A percentile compares a stretch with the other conserved stretches of the same genome.
Evolutionary conservation across 768 basidiomycete species (phyloP).

Genomic region (Lactarius deliciosus): DNA sequence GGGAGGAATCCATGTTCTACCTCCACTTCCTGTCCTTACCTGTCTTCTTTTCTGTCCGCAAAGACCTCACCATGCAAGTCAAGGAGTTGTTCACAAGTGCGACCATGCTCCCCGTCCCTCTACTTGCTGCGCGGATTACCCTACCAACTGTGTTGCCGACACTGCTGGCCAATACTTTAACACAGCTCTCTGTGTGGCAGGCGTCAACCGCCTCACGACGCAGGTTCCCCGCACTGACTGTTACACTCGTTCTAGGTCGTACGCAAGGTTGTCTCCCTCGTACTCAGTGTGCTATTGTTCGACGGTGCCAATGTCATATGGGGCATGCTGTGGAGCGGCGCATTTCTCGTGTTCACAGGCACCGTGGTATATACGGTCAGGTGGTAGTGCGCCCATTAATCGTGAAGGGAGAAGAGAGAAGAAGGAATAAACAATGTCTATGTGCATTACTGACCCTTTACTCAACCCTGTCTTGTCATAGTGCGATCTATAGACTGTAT

Average conservation of each 20-base stretch:
- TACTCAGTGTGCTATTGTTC: conserved; percentile 62
- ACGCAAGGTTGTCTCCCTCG: conserved; percentile 73
- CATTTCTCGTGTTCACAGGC: conserved; percentile 64
- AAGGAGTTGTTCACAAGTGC: conserved; percentile 33
- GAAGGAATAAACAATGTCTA: conserved; percentile 10
- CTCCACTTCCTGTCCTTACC: conserved; percentile 79
- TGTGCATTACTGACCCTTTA: neutral
- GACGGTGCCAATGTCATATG: conserved; percentile 38
- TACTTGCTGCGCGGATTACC: conserved; percentile 35
- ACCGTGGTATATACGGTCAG: conserved; percentile 66
- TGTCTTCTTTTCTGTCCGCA: conserved; percentile 63
- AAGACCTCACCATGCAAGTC: conserved; percentile 52
- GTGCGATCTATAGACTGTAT: too few relatives aligned
- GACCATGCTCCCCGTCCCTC: conserved; percentile 27
- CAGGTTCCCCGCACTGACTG: conserved; percentile 73
- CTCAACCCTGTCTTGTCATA: too few relatives aligned
- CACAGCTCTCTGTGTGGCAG: conserved; percentile 85
- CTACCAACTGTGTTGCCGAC: conserved; percentile 63
- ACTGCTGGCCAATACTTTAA: conserved; percentile 73
- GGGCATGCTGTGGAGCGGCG: conserved; percentile 66
- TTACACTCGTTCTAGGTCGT: conserved; percentile 80
- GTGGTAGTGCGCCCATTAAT: conserved; percentile 22
- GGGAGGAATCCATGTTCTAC: conserved; percentile 95
- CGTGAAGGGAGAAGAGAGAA: conserved; percentile 27
- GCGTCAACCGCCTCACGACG: conserved; percentile 83